phyloP scores from a whole-genome alignment of 345 rosid genomes.

The Brassica cretica region DNA sequence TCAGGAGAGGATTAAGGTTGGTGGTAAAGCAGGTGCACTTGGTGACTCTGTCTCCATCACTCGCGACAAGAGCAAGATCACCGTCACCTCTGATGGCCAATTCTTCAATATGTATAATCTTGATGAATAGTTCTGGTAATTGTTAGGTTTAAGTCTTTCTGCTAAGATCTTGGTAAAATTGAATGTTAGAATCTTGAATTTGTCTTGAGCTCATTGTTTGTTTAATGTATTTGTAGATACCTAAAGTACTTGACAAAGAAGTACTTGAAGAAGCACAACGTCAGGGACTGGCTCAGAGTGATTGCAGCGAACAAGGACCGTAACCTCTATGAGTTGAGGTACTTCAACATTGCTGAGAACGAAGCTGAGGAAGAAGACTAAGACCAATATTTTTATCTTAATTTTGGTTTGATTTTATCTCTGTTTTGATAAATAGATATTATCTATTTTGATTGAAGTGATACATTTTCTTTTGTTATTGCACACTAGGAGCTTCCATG shows the following conservation, averaged over 20 bases:
- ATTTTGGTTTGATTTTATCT: neutral
- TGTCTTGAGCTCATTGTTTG: neutral
- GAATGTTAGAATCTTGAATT: neutral
- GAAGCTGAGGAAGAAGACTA: constrained; percentile 89
- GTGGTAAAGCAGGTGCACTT: constrained; percentile 64
- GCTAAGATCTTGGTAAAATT: neutral
- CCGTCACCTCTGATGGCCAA: constrained; percentile 58
- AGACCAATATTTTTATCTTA: neutral
- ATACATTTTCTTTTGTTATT: neutral
- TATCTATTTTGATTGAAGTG: neutral
- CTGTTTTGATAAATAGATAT: neutral
- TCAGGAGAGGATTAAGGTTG: constrained; percentile 75
- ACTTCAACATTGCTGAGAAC: constrained; percentile 91
- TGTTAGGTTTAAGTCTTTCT: neutral
- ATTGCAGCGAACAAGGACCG: constrained; percentile 50
- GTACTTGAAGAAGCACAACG: no score
- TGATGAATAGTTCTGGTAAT: no score
- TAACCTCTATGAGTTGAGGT: constrained; percentile 73
- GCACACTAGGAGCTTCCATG: neutral
- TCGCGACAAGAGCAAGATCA: constrained; percentile 63
- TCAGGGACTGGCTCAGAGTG: neutral
- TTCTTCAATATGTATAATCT: constrained; percentile 62
- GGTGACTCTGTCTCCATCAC: constrained; percentile 41
- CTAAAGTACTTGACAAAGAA: constrained; percentile 16
- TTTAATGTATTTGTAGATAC: constrained; percentile 43